Evolutionary conservation across 495 filamentous ascomycete genomes (phyloP).

Genomic region (Penicillium egyptiacum): DNA sequence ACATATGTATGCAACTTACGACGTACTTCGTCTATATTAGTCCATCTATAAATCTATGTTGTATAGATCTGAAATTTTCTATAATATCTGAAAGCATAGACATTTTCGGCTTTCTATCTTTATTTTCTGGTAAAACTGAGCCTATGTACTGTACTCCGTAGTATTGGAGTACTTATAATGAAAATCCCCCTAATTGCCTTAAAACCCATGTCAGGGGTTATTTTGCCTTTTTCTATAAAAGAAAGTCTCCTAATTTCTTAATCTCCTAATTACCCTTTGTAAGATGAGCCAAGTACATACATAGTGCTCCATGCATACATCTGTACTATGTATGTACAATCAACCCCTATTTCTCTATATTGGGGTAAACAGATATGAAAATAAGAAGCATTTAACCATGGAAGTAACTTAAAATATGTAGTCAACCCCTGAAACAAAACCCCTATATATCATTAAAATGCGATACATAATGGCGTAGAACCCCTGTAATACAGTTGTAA

Average conservation of each 20-base stretch:
- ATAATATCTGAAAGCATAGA: not conserved
- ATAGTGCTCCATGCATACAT: no score
- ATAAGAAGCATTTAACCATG: not conserved
- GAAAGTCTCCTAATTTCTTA: not conserved
- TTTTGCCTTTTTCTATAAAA: not conserved
- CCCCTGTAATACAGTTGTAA: constrained; percentile 13
- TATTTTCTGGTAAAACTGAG: not conserved
- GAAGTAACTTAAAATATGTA: not conserved
- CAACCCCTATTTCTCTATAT: not conserved
- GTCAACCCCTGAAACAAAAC: constrained; percentile 5
- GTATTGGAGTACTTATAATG: not conserved
- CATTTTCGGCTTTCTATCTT: not conserved
- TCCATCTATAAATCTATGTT: not conserved
- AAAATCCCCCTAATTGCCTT: not conserved
- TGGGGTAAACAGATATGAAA: no score
- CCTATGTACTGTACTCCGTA: not conserved
- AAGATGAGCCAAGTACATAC: no score
- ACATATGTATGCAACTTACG: not conserved
- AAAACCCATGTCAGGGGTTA: not conserved
- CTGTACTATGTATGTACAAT: not conserved
- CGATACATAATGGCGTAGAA: constrained; percentile 2
- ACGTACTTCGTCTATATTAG: not conserved
- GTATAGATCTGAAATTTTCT: not conserved
- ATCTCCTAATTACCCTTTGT: no score
- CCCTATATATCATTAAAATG: not conserved